Conservation (phyloP, 108 stramenopile species). For the Cyclotella distinguenda region DNA sequence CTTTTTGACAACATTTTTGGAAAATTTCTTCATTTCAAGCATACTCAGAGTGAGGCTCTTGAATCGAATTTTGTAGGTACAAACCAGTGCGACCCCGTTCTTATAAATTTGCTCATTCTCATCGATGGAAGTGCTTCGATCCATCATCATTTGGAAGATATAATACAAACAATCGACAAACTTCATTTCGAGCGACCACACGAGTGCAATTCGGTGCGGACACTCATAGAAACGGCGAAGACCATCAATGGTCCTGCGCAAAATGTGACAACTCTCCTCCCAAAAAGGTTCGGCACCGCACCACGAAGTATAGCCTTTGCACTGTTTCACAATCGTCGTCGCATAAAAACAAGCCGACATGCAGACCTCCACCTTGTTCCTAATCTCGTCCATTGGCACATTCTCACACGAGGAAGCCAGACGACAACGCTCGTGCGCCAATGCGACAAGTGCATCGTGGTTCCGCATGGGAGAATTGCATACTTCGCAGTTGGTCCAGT, state of each 20-base stretch:
- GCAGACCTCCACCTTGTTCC: constrained; percentile 1
- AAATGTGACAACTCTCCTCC: neutral
- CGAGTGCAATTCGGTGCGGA: neutral
- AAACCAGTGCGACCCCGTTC: neutral
- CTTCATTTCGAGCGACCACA: constrained; percentile 15
- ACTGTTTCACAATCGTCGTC: constrained; percentile 16
- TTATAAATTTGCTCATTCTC: constrained; percentile 1
- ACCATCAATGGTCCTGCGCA: constrained; percentile 1
- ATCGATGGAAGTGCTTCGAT: neutral
- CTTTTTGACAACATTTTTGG: neutral
- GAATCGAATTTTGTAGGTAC: constrained; percentile 3
- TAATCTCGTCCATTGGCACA: neutral
- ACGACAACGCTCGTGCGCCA: constrained; percentile 14
- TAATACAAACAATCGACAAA: constrained; percentile 21
- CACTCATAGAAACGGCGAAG: neutral
- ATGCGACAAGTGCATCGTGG: constrained; percentile 3
- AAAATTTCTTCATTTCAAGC: constrained; percentile 18
- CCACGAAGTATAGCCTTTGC: neutral
- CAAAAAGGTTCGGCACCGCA: neutral
- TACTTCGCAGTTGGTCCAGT: constrained; percentile 21
- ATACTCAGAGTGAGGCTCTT: neutral
- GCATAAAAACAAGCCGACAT: constrained; percentile 15
- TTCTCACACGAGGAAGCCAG: neutral
- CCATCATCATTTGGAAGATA: constrained; percentile 11
- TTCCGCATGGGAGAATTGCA: neutral